A percentile compares a stretch with the other conserved stretches of the same genome.
phyloP scores from a whole-genome alignment of 441 rosid species.

The Syzygium syzygioides region DNA sequence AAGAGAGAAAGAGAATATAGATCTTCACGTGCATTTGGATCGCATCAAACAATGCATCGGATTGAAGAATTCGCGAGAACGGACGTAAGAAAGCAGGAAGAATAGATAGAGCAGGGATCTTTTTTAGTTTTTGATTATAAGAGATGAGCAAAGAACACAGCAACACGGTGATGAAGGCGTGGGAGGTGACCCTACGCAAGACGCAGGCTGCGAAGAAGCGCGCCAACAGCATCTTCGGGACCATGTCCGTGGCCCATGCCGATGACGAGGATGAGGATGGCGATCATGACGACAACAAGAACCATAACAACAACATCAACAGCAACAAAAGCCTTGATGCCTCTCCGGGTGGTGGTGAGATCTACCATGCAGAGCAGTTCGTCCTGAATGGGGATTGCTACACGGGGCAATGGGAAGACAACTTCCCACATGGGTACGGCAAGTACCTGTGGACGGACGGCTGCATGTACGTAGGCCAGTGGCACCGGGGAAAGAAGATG shows the following conservation, averaged over 20 bases:
- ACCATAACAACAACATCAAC: conserved; percentile 6
- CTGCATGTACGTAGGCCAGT: conserved; percentile 90
- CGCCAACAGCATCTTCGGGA: conserved; percentile 48
- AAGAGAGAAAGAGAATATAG: neutral
- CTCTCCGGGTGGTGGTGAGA: neutral
- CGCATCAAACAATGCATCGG: neutral
- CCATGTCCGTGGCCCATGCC: conserved; percentile 36
- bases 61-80: neutral
- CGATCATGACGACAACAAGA: conserved; percentile 7
- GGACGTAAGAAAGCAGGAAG: neutral
- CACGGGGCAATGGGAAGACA: conserved; percentile 58
- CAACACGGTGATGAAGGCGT: conserved; percentile 29
- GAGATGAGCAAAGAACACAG: conserved; percentile 2
- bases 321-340: neutral
- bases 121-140: neutral
- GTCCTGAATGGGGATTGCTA: conserved; percentile 62
- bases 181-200: conserved; percentile 49
- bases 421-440: conserved; percentile 75
- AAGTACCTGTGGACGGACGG: conserved; percentile 92
- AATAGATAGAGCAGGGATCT: conserved; percentile 34
- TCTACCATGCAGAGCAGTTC: conserved; percentile 39
- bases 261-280: conserved; percentile 26
- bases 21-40: neutral
- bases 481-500: conserved; percentile 69
- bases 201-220: conserved; percentile 45